Evolutionary conservation across 768 basidiomycete species (phyloP).

Genomic region (Hypholoma sublateritium): DNA sequence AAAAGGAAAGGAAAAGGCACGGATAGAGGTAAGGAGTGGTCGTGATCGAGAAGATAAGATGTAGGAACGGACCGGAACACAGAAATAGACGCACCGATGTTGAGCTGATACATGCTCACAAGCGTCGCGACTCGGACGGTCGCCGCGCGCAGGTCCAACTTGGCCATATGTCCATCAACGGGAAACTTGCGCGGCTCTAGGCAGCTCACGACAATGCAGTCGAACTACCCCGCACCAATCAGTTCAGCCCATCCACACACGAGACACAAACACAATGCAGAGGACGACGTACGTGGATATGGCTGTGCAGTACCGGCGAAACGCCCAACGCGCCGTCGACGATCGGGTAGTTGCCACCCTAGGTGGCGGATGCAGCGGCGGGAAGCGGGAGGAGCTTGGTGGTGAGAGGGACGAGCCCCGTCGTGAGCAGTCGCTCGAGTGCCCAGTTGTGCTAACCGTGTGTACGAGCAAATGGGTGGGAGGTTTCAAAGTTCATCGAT

Average conservation of each 20-base stretch:
- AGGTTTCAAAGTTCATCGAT: no score
- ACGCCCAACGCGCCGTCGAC: conserved; percentile 89
- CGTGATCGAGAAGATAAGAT: no score
- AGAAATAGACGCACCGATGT: conserved; percentile 75
- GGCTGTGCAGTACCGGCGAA: conserved; percentile 89
- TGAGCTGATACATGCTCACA: conserved; percentile 95
- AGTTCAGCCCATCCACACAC: no score
- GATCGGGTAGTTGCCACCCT: conserved; percentile 74
- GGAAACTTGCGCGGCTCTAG: conserved; percentile 93
- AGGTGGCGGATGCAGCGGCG: conserved; percentile 82
- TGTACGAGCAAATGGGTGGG: conserved; percentile 75
- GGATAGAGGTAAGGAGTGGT: no score
- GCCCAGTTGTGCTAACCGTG: conserved; percentile 93
- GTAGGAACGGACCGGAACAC: neutral
- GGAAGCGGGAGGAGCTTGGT: no score
- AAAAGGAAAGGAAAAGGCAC: no score
- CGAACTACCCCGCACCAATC: conserved; percentile 51
- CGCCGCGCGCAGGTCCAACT: conserved; percentile 76
- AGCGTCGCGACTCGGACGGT: conserved; percentile 85
- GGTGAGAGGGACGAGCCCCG: conserved; percentile 84
- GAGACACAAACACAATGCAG: no score
- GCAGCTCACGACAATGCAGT: conserved; percentile 81
- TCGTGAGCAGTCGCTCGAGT: conserved; percentile 91
- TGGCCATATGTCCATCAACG: conserved; percentile 60
- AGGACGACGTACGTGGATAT: conserved; percentile 70